Base-by-base conservation (phyloP, 2,329 filamentous ascomycete genomes). In the Claviceps digitariae region DNA sequence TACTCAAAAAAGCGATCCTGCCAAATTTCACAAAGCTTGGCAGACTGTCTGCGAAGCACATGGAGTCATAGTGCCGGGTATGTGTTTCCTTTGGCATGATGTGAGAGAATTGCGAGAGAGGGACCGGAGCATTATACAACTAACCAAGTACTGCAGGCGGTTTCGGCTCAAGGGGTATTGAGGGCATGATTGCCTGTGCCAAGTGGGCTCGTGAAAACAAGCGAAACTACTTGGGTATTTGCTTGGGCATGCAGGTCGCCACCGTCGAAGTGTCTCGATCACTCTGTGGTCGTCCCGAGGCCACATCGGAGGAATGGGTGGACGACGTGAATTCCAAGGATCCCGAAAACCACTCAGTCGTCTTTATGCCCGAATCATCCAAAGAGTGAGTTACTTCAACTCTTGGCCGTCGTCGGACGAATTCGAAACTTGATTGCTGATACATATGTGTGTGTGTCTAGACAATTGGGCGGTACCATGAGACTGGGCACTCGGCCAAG, bases 201-300 rank as follows among this genome's bases (percentile, higher is more conserved):
- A 84, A 83, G 58, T 96, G 87, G 84, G 90, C 91, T 1, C 83
- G 93, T 53, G 84, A 86, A 59, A 83, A 89, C 61, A 83, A 85
- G 57, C 80, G 80, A 3, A 90, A 90, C 1, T 96, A 86, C 70
- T 77, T 97, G 1, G 93, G 93, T 55, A 86, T 97, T 57, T 96
- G 91, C 66, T 74, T 96, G 23, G 90, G 90, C 54, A 89, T 95
- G 83, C 93, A 97, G 67, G 79, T 95, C 48, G 90, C 91, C 21
- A 89, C 95, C 48, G 86, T 96, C 60, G 90, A 97, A 68, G 88
- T 82, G 61, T 89, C 90, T 1, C 82, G 90, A 44, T 83, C 88
- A 59, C 73, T 91, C 1, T 86, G 82, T 69, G 79, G 79, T 29
- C 75, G 90, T 57, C 61, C 72, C 36, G 65, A 72, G 10, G 79